phyloP scores from a whole-genome alignment of 73 alveolate genomes.

The Paramecium sonneborni region DNA sequence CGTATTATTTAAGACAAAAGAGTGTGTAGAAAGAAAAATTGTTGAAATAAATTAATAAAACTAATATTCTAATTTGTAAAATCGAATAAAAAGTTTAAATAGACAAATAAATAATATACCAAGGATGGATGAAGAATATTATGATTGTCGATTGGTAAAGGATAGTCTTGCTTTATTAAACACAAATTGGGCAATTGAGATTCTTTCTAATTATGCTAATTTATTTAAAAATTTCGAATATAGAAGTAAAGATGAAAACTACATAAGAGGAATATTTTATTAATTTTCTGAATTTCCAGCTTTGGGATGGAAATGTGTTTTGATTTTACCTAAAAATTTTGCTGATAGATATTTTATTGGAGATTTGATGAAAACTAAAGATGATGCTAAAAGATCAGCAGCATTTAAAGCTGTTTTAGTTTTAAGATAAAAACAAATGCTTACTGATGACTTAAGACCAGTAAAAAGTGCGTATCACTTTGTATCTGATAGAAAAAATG shows the following conservation, averaged over 20 bases:
- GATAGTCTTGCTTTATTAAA: constrained; percentile 21
- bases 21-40: background rate
- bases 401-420: constrained; percentile 30
- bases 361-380: constrained; percentile 27
- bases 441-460: constrained; percentile 36
- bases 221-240: background rate
- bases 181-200: constrained; percentile 42
- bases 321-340: constrained; percentile 6
- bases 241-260: background rate
- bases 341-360: constrained; percentile 23
- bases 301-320: constrained; percentile 20
- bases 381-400: constrained; percentile 37
- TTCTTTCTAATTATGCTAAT: constrained; percentile 29
- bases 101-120: background rate
- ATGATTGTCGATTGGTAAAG: background rate
- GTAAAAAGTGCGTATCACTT: background rate
- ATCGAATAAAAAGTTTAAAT: background rate
- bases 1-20: background rate
- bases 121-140: background rate
- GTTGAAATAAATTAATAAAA: background rate
- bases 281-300: background rate
- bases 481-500: background rate
- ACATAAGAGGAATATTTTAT: constrained; percentile 40
- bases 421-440: background rate
- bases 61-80: background rate